These are phyloP conservation scores for Tulasnella sp. DNA, from an alignment of 768 basidiomycete species.

Conservation along the genomic window DNA sequence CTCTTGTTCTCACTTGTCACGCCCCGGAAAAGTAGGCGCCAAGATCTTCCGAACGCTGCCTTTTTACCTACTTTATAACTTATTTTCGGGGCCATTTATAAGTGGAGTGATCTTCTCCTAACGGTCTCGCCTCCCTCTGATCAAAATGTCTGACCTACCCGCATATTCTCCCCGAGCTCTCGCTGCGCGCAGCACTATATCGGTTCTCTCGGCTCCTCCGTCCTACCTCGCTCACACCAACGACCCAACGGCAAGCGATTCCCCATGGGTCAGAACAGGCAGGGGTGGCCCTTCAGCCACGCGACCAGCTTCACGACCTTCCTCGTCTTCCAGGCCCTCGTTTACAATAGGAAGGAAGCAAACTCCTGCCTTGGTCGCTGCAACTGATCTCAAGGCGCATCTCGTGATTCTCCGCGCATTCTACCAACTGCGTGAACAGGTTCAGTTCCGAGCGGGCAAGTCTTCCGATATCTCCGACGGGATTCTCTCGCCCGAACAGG, in stretches of 20 bases:
- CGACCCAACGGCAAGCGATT: neutral
- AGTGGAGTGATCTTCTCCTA: neutral
- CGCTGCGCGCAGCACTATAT: neutral
- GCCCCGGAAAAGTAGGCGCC: neutral
- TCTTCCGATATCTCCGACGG: neutral
- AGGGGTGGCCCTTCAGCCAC: neutral
- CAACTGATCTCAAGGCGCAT: conserved; percentile 17
- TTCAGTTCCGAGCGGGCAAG: neutral
- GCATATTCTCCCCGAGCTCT: neutral
- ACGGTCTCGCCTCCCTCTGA: neutral
- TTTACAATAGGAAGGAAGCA: conserved; percentile 11
- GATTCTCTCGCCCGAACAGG: conserved; percentile 5
- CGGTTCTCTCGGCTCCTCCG: neutral
- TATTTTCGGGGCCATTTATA: neutral
- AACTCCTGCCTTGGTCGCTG: conserved; percentile 9
- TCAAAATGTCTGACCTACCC: neutral
- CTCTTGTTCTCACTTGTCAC: neutral
- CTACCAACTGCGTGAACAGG: conserved; percentile 16
- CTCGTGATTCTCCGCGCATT: conserved; percentile 25
- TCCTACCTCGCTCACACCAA: neutral
- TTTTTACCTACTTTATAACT: neutral
- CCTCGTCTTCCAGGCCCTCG: neutral
- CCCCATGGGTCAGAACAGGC: neutral
- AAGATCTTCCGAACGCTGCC: neutral
- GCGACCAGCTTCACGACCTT: neutral